A percentile compares a stretch with the other conserved stretches of the same genome.
phyloP scores from a whole-genome alignment of 2,329 filamentous ascomycete species.

The Pseudomassariella vexata region DNA sequence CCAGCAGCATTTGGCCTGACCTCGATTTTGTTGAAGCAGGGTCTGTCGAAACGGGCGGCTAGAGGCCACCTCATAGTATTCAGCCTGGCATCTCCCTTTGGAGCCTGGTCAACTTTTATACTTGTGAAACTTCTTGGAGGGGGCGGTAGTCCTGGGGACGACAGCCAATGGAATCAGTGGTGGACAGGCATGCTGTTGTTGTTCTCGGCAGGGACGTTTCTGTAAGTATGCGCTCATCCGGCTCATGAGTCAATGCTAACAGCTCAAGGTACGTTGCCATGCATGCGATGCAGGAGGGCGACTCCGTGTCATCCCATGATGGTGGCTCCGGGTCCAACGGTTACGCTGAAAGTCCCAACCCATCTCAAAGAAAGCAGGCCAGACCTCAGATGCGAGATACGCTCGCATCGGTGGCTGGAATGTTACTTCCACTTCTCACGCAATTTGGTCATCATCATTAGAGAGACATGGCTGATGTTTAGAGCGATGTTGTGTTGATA shows the following conservation, averaged over 20 bases:
- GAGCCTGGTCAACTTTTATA: constrained; percentile 78
- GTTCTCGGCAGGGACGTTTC: constrained; percentile 93
- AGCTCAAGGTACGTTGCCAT: constrained; percentile 80
- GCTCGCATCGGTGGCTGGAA: constrained; percentile 65
- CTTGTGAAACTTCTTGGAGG: constrained; percentile 70
- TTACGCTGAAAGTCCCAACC: constrained; percentile 41
- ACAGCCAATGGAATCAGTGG: constrained; percentile 65
- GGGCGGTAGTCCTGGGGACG: constrained; percentile 28
- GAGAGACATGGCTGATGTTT: too few relatives aligned
- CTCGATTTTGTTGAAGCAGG: constrained; percentile 83
- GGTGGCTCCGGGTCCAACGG: constrained; percentile 44
- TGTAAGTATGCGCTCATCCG: constrained; percentile 54
- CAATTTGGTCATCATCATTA: constrained; percentile 72
- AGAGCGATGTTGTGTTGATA: too few relatives aligned
- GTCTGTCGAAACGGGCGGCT: constrained; percentile 78
- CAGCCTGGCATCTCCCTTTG: constrained; percentile 81
- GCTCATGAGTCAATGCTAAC: constrained; percentile 16
- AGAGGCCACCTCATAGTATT: constrained; percentile 85
- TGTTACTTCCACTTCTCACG: constrained; percentile 72
- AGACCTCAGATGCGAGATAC: constrained; percentile 63
- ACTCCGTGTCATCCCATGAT: constrained; percentile 44
- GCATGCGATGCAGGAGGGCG: constrained; percentile 91
- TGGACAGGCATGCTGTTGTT: constrained; percentile 88
- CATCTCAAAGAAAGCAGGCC: constrained; percentile 42
- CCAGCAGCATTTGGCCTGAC: constrained; percentile 93